Base-by-base conservation (phyloP, 1,284 basidiomycete genomes). In the Trichosporon sp. region DNA sequence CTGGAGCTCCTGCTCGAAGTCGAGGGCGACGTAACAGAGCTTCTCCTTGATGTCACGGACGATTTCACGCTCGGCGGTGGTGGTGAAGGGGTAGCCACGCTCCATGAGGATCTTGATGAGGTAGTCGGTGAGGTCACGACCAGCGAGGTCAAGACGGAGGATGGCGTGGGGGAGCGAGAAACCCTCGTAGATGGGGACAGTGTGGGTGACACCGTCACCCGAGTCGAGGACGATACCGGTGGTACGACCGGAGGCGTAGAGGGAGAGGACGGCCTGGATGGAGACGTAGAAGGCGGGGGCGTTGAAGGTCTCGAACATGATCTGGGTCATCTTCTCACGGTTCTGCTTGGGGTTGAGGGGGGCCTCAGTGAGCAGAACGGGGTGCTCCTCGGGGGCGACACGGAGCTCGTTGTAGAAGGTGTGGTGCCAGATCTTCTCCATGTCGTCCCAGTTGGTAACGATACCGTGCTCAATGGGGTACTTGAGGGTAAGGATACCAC, bases 41-140 rank as follows among this genome's bases (percentile, higher is more conserved):
- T 95, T 96, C 88, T 97, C 95, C 88, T 97, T 97, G 88, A 97
- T 95, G 85, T 97, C 95, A 79, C 95, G 89, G 80, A 97, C 95
- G 73, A 97, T 94, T 89, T 96, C 94, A 81, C 91, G 90, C 87
- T 95, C 93, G 71, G 93, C 93, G 23, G 92, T 91, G 76, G 91
- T 97, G 79, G 92, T 94, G 90, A 97, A 96, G 70, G 90, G 88
- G 86, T 98, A 96, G 35, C 95, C 95, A 78, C 95, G 90, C 87
- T 97, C 95, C 85, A 89, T 92, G 80, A 97, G 85, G 83, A 93
- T 92, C 88, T 95, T 96, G 87, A 93, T 89, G 76, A 98, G 86
- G 86, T 89, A 92, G 77, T 95, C 91, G 76, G 95, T 97, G 79
- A 98, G 86, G 85, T 98, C 95, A 86, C 95, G 92, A 78, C 95